Evolutionary conservation across 306 rosid genomes (phyloP).

Genomic region (Cicer cuneatum): DNA sequence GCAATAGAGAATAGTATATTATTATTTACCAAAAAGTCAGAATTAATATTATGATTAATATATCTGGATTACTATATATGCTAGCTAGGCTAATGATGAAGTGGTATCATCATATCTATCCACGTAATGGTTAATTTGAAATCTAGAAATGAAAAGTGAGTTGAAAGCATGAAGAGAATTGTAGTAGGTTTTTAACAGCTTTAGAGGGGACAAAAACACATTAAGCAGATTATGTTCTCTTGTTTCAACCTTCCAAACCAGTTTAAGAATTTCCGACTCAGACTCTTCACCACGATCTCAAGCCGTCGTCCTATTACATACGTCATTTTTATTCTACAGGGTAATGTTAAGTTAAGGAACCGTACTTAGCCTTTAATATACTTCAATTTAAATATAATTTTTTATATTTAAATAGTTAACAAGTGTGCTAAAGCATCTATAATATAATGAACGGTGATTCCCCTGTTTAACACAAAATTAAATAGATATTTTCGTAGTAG

Average conservation of each 20-base stretch:
- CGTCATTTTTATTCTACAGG: constrained; percentile 30
- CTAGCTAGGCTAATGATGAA: background rate
- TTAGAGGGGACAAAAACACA: constrained; percentile 45
- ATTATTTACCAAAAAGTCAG: background rate
- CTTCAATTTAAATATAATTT: too few species aligned
- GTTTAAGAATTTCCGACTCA: constrained; percentile 36
- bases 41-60: background rate
- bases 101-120: constrained; percentile 26
- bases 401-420: too few species aligned
- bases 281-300: constrained; percentile 52
- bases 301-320: constrained; percentile 31
- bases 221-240: constrained; percentile 43
- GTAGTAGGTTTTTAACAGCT: constrained; percentile 45
- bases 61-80: constrained; percentile 26
- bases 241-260: background rate
- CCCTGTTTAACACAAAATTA: too few species aligned
- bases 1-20: constrained; percentile 9
- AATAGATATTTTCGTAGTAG: too few species aligned
- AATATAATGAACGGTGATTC: too few species aligned
- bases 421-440: too few species aligned
- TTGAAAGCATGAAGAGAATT: constrained; percentile 38
- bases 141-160: constrained; percentile 40
- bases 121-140: constrained; percentile 30
- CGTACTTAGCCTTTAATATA: too few species aligned
- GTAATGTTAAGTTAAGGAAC: too few species aligned